Evolutionary conservation across 768 basidiomycete genomes (phyloP), one percentile per base, ranked within the genome.

Genomic region (Panaeolus papilionaceus): DNA sequence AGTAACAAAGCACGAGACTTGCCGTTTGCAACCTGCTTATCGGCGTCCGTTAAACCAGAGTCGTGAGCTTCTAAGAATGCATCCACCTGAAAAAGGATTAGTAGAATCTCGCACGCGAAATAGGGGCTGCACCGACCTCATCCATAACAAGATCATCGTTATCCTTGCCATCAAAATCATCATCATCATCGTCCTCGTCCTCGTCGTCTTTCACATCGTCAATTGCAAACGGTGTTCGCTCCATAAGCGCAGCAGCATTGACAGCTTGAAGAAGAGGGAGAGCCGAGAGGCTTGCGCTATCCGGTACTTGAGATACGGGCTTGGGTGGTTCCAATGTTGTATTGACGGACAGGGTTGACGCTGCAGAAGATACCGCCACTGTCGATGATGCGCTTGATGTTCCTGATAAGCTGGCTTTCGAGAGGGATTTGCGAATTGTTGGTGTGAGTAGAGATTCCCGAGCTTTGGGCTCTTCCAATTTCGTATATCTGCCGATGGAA

Each of bases 51-150:
- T 64, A 95, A 81, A 18, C 93, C 93, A 7, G 92, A 89, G 79
- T 95, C 96, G 76, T 98, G 93, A 2, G 94, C 96, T 74, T 98
- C 95, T 51, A 98, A 82, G 85, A 97, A 97, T 0, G 95, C 95
- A 74, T 97, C 95, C 65, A 96, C 93, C 90, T 92, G 70, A 20
- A 54, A 14, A 63, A 23, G 14, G 64, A 51, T 18, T 33, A 66
- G n/a, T 23, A 49, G 33, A 64, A 65, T 66, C 62, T 39, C 47
- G n/a, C 63, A 64, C 58, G 66, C 33, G 65, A 65, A 39, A 47
- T 20, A 49, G 61, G n/a, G 38, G 63, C 65, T n/a, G 12, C 62
- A 62, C 64, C 67, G 66, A 92, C 93, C 84, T 97, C 96, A 74
- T 96, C 94, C 89, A 98, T 86, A 61, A 96, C 94, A 66, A 88